A percentile compares a stretch with the other conserved stretches of the same genome.
phyloP scores from a whole-genome alignment of 192 early-diverging fungal species.

The Rhizophlyctis rosea region DNA sequence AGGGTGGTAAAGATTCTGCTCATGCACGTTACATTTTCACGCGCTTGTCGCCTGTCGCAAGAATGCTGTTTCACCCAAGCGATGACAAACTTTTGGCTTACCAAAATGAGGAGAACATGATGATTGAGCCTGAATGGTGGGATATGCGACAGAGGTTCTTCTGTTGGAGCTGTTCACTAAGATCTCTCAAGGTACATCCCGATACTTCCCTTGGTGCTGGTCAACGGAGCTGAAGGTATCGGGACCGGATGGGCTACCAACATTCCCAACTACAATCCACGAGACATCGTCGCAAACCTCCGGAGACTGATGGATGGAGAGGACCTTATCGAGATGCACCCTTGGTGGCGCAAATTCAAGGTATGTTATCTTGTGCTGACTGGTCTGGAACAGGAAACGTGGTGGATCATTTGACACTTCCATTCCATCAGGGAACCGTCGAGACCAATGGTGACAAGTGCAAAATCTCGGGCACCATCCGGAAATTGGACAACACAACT shows the following conservation, averaged over 20 bases:
- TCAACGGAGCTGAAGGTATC: slow-evolving; percentile 87
- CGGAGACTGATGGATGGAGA: slow-evolving; percentile 65
- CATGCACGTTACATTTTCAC: slow-evolving; percentile 92
- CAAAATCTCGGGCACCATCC: slow-evolving; percentile 56
- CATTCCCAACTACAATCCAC: slow-evolving; percentile 81
- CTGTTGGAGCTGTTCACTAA: slow-evolving; percentile 87
- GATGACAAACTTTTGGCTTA: slow-evolving; percentile 75
- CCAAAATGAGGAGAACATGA: slow-evolving; percentile 74
- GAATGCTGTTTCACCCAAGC: slow-evolving; percentile 65
- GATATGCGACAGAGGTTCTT: slow-evolving; percentile 71
- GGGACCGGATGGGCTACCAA: slow-evolving; percentile 67
- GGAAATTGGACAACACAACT: slow-evolving; percentile 61
- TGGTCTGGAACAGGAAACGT: too few relatives aligned
- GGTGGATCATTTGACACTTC: too few relatives aligned
- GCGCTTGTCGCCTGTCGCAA: slow-evolving; percentile 55
- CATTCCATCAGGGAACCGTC: slow-evolving; percentile 19
- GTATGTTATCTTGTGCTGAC: slow-evolving; percentile 10
- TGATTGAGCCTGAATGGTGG: slow-evolving; percentile 80
- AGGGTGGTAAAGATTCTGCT: slow-evolving; percentile 87
- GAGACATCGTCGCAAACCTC: slow-evolving; percentile 77
- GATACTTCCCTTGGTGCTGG: slow-evolving; percentile 82
- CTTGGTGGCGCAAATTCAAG: slow-evolving; percentile 87
- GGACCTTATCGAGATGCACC: slow-evolving; percentile 64
- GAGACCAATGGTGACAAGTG: slow-evolving; percentile 49
- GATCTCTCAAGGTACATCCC: slow-evolving; percentile 76